Conservation (phyloP, 108 stramenopile genomes). For the Fragilaria crotonensis region DNA sequence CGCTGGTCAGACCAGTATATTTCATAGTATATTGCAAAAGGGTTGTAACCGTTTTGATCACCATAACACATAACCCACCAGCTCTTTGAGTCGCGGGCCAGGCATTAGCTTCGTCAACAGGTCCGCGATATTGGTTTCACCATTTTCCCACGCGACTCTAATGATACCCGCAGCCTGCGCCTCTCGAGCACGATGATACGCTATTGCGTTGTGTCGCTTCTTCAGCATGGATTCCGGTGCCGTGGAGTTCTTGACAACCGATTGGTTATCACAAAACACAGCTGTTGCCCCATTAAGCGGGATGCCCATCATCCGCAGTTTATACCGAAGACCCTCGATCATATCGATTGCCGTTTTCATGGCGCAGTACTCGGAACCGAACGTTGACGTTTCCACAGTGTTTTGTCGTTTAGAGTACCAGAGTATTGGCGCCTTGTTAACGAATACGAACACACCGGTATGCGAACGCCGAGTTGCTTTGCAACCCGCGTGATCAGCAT, state of each 20-base stretch:
- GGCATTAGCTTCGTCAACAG: too few relatives aligned
- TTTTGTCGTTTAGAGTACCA: too few relatives aligned
- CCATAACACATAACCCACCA: too few relatives aligned
- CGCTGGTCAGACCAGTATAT: too few relatives aligned
- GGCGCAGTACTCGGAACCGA: too few relatives aligned
- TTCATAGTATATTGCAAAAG: too few relatives aligned
- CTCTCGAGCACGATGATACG: conserved; percentile 19
- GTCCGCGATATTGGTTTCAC: conserved; percentile 13
- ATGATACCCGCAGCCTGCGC: conserved; percentile 14
- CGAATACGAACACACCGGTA: too few relatives aligned
- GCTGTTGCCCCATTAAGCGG: conserved; percentile 13
- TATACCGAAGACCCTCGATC: conserved; percentile 7
- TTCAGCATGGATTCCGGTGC: conserved; percentile 12
- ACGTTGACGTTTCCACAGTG: too few relatives aligned
- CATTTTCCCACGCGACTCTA: neutral
- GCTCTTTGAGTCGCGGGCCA: too few relatives aligned
- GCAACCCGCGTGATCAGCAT: conserved; percentile 24
- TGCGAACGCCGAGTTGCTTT: conserved; percentile 10
- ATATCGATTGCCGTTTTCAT: conserved; percentile 15
- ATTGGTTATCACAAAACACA: conserved; percentile 21
- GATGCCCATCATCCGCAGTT: conserved; percentile 14
- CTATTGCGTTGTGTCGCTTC: conserved; percentile 27
- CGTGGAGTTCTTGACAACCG: conserved; percentile 11
- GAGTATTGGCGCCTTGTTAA: too few relatives aligned
- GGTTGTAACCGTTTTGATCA: too few relatives aligned